These are phyloP conservation scores for Circinella minor DNA, from an alignment of 371 early-diverging fungal genomes.

Conservation along the genomic window DNA sequence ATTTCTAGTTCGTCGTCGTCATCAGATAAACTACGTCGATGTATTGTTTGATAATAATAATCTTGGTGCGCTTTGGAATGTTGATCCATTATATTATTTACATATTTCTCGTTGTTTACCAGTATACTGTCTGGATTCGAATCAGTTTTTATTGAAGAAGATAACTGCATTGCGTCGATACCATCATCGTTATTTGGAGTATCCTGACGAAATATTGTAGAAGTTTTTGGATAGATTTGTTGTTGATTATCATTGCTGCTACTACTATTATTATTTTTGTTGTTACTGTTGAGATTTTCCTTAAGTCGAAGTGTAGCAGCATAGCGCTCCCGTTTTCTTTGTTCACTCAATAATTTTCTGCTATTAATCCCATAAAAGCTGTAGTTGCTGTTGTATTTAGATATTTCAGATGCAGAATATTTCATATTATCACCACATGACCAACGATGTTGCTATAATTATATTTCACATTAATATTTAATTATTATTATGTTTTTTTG, in stretches of 20 bases:
- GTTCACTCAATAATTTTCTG: background rate
- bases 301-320: background rate
- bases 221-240: background rate
- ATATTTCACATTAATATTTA: background rate
- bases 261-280: background rate
- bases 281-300: background rate
- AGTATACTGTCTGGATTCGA: too few relatives aligned
- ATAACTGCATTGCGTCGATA: background rate
- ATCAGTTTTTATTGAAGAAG: background rate
- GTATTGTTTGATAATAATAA: background rate
- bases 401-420: background rate
- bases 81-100: background rate
- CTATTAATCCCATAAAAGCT: background rate
- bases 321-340: background rate
- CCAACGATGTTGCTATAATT: background rate
- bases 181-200: too few relatives aligned
- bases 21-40: background rate
- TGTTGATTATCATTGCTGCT: background rate
- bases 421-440: background rate
- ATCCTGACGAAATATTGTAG: background rate
- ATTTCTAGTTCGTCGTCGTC: constrained; percentile 2
- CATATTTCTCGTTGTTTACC: too few relatives aligned
- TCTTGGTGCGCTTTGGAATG: background rate
- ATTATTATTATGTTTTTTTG: too few relatives aligned
- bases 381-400: background rate